Conservation (phyloP, 768 basidiomycete species). For the Suillus luteus region DNA sequence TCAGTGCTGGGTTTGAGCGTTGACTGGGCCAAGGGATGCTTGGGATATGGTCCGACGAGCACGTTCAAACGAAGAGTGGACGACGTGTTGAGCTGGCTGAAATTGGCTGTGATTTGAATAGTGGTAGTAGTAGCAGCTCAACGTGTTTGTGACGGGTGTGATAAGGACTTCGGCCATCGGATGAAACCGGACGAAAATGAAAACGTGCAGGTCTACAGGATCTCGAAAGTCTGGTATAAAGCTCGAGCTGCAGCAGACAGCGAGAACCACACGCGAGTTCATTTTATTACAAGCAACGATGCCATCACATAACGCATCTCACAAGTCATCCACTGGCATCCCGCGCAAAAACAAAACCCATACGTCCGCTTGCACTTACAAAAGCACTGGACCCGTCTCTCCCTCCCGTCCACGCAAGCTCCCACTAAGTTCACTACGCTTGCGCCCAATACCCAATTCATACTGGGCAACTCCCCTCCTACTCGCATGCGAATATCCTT, state of each 20-base stretch:
- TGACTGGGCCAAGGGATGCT: neutral
- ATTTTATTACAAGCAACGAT: neutral
- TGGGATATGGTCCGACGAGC: neutral
- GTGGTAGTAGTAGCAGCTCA: neutral
- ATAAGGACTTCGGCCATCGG: neutral
- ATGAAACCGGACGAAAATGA: constrained; percentile 1
- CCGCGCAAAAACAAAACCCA: neutral
- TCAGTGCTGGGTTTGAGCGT: neutral
- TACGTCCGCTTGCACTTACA: neutral
- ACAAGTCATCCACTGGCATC: neutral
- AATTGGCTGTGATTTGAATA: neutral
- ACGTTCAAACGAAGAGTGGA: neutral
- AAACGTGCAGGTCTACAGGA: neutral
- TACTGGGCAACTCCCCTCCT: constrained; percentile 79
- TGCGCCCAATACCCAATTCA: constrained; percentile 77
- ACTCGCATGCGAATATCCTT: constrained; percentile 83
- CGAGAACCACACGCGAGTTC: neutral
- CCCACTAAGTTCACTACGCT: constrained; percentile 12
- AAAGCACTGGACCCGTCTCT: neutral
- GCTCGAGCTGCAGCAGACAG: neutral
- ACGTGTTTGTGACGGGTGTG: neutral
- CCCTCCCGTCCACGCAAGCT: constrained; percentile 5
- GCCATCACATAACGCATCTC: neutral
- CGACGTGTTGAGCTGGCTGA: neutral
- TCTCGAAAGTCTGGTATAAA: neutral